Evolutionary conservation across 495 filamentous ascomycete species (phyloP).

Genomic region (Neurospora sp.): DNA sequence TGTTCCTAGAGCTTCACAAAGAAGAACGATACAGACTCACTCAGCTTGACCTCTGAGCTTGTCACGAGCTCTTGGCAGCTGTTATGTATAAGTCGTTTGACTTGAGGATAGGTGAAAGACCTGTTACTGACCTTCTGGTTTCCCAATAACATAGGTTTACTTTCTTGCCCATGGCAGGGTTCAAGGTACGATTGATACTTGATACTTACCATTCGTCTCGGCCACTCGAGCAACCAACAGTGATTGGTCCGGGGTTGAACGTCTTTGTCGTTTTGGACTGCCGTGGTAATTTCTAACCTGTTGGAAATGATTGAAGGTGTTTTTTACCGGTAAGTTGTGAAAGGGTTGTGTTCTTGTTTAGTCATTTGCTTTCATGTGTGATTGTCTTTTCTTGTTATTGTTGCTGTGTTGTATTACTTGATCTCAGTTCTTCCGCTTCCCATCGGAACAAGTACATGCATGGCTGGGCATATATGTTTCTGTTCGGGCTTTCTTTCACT

Average conservation of each 20-base stretch:
- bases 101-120: background rate
- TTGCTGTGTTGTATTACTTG: too few species aligned
- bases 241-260: background rate
- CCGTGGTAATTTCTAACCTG: too few species aligned
- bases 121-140: background rate
- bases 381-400: too few species aligned
- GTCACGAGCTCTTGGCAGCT: background rate
- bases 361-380: too few species aligned
- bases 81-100: background rate
- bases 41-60: background rate
- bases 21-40: background rate
- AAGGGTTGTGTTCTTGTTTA: too few species aligned
- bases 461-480: too few species aligned
- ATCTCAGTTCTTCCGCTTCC: too few species aligned
- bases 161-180: slow-evolving; percentile 46
- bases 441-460: too few species aligned
- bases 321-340: background rate
- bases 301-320: background rate
- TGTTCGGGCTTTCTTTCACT: too few species aligned
- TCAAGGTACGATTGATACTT: slow-evolving; percentile 30
- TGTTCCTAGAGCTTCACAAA: too few species aligned
- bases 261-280: too few species aligned
- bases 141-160: slow-evolving; percentile 28
- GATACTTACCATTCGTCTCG: background rate
- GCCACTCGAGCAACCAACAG: background rate